Conservation (phyloP, 441 rosid genomes). For the Gossypium armourianum region DNA sequence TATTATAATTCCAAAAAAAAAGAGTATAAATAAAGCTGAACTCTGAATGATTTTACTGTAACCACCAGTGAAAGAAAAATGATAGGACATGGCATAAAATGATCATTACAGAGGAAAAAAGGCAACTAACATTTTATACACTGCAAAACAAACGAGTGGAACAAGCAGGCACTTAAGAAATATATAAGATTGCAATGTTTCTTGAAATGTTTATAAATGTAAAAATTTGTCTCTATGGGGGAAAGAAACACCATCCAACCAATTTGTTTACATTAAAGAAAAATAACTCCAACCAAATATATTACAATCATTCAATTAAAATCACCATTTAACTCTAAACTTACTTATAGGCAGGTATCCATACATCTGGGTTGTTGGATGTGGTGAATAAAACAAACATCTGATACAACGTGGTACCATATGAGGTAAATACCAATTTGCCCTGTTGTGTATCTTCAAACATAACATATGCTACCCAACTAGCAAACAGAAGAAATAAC, state of each 20-base stretch:
- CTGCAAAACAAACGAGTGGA: neutral
- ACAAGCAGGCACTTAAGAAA: neutral
- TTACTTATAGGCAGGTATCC: constrained; percentile 97
- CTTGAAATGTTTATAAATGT: neutral
- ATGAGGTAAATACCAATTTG: constrained; percentile 54
- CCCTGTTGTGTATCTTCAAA: constrained; percentile 91
- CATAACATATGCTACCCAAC: constrained; percentile 92
- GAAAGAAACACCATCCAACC: neutral
- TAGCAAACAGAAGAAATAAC: constrained; percentile 72
- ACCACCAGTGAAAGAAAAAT: neutral
- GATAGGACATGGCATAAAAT: neutral
- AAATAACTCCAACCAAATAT: constrained; percentile 4
- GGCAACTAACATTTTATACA: neutral
- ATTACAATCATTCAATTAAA: neutral
- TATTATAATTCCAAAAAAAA: neutral
- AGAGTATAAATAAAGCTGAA: neutral
- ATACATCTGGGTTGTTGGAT: constrained; percentile 95
- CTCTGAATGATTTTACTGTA: neutral
- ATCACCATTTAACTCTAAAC: constrained; percentile 22
- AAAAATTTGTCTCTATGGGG: neutral
- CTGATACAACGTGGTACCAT: constrained; percentile 65
- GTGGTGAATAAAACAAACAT: constrained; percentile 90
- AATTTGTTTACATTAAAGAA: neutral
- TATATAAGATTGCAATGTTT: neutral
- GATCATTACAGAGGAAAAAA: neutral